Evolutionary conservation across 1,284 basidiomycete species (phyloP).

Genomic region (Trametes versicolor): DNA sequence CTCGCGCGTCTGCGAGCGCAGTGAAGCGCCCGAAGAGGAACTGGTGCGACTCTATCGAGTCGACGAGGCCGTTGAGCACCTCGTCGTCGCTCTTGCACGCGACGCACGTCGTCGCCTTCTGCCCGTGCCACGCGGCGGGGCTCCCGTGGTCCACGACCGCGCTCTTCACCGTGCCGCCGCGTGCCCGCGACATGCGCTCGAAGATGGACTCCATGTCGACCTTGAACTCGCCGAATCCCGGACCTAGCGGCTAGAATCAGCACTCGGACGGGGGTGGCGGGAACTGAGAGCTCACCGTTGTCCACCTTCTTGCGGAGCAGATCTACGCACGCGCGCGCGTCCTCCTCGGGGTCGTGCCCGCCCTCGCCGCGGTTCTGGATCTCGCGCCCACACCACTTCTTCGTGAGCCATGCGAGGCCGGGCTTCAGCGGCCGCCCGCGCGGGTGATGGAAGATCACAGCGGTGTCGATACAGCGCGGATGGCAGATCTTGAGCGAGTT

Average conservation of each 20-base stretch:
- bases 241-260: slow-evolving; percentile 50
- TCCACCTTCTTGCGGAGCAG: slow-evolving; percentile 83
- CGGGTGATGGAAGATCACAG: slow-evolving; percentile 88
- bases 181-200: slow-evolving; percentile 74
- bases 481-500: slow-evolving; percentile 86
- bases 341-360: slow-evolving; percentile 93
- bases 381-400: slow-evolving; percentile 87
- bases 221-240: slow-evolving; percentile 87
- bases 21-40: slow-evolving; percentile 87
- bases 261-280: neutral
- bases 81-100: slow-evolving; percentile 82
- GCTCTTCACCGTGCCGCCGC: slow-evolving; percentile 53
- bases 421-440: slow-evolving; percentile 91
- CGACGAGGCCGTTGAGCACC: slow-evolving; percentile 71
- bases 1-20: slow-evolving; percentile 76
- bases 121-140: slow-evolving; percentile 81
- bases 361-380: slow-evolving; percentile 83
- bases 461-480: slow-evolving; percentile 89
- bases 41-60: slow-evolving; percentile 72
- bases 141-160: slow-evolving; percentile 90
- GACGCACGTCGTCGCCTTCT: slow-evolving; percentile 80
- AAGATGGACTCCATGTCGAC: slow-evolving; percentile 88
- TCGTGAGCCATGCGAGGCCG: slow-evolving; percentile 90
- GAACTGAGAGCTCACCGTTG: slow-evolving; percentile 55
- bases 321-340: slow-evolving; percentile 88